These are phyloP conservation scores for Mortierella sp. DNA, from an alignment of 371 early-diverging fungal genomes.

Conservation along the genomic window DNA sequence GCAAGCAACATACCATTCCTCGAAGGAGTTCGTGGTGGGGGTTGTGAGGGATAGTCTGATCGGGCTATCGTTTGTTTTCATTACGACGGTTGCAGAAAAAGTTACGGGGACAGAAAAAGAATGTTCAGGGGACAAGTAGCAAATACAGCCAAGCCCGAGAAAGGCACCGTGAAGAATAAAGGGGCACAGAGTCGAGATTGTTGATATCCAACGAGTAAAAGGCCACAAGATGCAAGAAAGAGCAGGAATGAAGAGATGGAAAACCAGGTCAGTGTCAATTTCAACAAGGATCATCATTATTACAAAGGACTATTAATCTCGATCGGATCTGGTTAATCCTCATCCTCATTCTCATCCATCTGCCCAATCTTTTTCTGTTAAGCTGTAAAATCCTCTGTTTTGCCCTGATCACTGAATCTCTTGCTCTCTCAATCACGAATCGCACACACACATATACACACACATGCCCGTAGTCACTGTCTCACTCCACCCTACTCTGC, in stretches of 20 bases:
- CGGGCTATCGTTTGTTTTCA: slow-evolving; percentile 6
- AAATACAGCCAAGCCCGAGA: neutral
- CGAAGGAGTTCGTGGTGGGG: slow-evolving; percentile 41
- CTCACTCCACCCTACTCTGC: too few species aligned
- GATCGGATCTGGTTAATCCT: too few species aligned
- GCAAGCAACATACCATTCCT: slow-evolving; percentile 31
- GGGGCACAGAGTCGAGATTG: neutral
- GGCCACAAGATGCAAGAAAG: neutral
- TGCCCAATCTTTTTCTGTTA: neutral
- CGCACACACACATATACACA: too few species aligned
- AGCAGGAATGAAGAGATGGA: neutral
- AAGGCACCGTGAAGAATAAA: slow-evolving; percentile 1
- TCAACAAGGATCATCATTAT: neutral
- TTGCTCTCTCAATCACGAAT: too few species aligned
- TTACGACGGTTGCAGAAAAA: slow-evolving; percentile 3
- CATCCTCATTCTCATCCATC: neutral
- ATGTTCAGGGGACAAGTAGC: slow-evolving; percentile 13
- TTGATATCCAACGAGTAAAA: slow-evolving; percentile 14
- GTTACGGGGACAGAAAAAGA: slow-evolving; percentile 3
- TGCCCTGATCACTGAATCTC: too few species aligned
- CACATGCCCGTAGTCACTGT: too few species aligned
- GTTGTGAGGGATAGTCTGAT: slow-evolving; percentile 21
- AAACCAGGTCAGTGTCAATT: neutral
- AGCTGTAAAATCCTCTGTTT: too few species aligned
- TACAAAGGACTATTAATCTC: too few species aligned